These are phyloP conservation scores for Neurospora sp. DNA, from an alignment of 495 filamentous ascomycete genomes.

Conservation along the genomic window DNA sequence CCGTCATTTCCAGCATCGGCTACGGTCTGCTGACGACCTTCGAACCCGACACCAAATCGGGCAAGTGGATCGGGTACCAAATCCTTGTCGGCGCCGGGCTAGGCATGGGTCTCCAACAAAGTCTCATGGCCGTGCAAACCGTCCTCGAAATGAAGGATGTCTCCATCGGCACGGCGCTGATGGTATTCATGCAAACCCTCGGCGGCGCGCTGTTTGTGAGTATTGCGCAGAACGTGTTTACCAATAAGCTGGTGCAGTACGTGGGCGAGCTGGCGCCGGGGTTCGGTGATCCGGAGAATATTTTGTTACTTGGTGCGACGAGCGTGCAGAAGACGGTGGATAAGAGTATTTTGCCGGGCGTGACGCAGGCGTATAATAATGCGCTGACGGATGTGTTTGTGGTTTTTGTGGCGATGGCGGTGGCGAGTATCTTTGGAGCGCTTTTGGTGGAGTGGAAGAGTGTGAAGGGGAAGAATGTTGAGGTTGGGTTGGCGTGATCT, in stretches of 20 bases:
- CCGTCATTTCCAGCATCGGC: constrained; percentile 53
- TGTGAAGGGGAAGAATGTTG: constrained; percentile 77
- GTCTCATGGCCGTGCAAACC: constrained; percentile 59
- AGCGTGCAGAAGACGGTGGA: constrained; percentile 44
- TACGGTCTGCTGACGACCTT: constrained; percentile 62
- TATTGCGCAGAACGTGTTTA: constrained; percentile 70
- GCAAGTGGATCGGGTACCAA: constrained; percentile 72
- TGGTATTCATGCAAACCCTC: constrained; percentile 64
- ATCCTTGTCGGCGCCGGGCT: constrained; percentile 58
- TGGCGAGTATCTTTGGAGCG: constrained; percentile 50
- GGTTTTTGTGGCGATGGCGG: constrained; percentile 54
- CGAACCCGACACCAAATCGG: constrained; percentile 38
- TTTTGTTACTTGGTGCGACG: constrained; percentile 59
- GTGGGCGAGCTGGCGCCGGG: constrained; percentile 41
- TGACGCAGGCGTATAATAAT: constrained; percentile 61
- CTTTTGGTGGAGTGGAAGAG: constrained; percentile 64
- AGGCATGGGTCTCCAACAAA: constrained; percentile 58
- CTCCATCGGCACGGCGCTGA: constrained; percentile 53
- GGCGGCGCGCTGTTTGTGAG: constrained; percentile 66
- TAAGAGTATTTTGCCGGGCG: constrained; percentile 29
- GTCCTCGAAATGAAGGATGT: constrained; percentile 52
- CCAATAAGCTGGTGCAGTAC: constrained; percentile 54
- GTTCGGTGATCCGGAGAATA: constrained; percentile 32
- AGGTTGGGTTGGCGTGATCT: constrained; percentile 44
- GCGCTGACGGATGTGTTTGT: constrained; percentile 60